Evolutionary conservation across 2,329 filamentous ascomycete genomes (phyloP), one percentile per base, ranked within the genome.

Genomic region (Diaporthe sp.): DNA sequence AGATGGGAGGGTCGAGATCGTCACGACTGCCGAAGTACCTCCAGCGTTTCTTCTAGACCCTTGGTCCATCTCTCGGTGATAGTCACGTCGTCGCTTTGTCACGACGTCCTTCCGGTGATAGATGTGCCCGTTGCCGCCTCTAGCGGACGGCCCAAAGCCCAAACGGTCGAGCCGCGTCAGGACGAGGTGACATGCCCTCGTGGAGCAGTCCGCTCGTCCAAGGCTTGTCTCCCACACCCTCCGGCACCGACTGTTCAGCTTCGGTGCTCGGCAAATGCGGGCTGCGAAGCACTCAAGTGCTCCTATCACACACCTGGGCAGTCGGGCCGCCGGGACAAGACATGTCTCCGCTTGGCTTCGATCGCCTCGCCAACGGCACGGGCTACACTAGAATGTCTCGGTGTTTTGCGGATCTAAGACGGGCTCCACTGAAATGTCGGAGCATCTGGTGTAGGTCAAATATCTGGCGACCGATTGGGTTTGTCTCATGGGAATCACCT

Each of bases 251-350:
- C 44, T 66, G 13, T 13, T 13, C n/a, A 8, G 25, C 3, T 25
- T 4, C 30, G 61, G 44, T 19, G 61, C 32, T 51, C 61, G 44
- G 44, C 4, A 17, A 66, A 37, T 12, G 25, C 30, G 30, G 4
- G 30, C 22, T 66, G 61, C 61, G 44, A 51, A 13, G 42, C 42
- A 37, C 19, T 1, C 27, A n/a, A 19, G 32, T 27, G 37, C 8
- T 42, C 1, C 3, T 27, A 10, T 51, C 44, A 22, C 30, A 22
- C 13, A 7, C 17, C 17, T n/a, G n/a, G n/a, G 53, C 30, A 44
- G 58, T 66, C 63, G 63, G 63, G 44, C 44, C 44, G 63, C 63
- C 63, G 63, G 63, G 63, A 66, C 44, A 51, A 51, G 63, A 51
- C 13, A 51, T 25, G 32, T 66, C 30, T 51, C 63, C 63, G 63